These are phyloP conservation scores for Ophiostoma sp. DNA, from an alignment of 2,329 filamentous ascomycete genomes.

Conservation along the genomic window DNA sequence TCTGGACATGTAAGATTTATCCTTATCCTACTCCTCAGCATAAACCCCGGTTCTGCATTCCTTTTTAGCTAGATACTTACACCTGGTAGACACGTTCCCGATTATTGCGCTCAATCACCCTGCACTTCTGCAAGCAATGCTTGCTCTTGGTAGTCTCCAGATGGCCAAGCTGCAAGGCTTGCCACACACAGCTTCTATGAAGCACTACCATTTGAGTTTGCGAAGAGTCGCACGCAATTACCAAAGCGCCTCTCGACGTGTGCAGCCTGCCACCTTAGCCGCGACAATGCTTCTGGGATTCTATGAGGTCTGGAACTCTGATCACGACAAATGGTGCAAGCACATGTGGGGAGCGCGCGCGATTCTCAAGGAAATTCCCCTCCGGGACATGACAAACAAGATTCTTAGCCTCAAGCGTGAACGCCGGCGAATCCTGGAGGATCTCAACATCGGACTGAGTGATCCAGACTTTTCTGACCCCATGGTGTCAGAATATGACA, in stretches of 20 bases:
- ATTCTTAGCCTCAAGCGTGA: constrained; percentile 59
- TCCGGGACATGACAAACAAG: constrained; percentile 64
- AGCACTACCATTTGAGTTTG: constrained; percentile 85
- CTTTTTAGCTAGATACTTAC: constrained; percentile 28
- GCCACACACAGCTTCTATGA: constrained; percentile 73
- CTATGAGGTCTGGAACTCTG: constrained; percentile 91
- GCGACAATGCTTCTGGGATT: constrained; percentile 81
- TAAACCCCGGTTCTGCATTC: not conserved
- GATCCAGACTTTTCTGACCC: constrained; percentile 6
- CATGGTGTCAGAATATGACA: constrained; percentile 29
- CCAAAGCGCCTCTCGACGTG: constrained; percentile 60
- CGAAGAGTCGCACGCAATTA: constrained; percentile 73
- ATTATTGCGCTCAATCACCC: constrained; percentile 77
- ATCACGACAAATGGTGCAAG: constrained; percentile 93
- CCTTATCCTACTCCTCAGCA: not conserved
- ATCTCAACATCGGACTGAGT: not conserved
- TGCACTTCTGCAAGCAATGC: constrained; percentile 83
- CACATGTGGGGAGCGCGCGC: constrained; percentile 81
- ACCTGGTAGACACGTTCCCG: constrained; percentile 63
- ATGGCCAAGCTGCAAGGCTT: constrained; percentile 74
- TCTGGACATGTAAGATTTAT: constrained; percentile 54
- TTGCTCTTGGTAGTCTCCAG: constrained; percentile 80
- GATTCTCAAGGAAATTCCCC: constrained; percentile 76
- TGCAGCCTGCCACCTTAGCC: constrained; percentile 76
- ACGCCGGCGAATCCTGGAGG: constrained; percentile 37